Evolutionary conservation across 2,329 filamentous ascomycete species (phyloP).

Genomic region (Fusarium coicis): DNA sequence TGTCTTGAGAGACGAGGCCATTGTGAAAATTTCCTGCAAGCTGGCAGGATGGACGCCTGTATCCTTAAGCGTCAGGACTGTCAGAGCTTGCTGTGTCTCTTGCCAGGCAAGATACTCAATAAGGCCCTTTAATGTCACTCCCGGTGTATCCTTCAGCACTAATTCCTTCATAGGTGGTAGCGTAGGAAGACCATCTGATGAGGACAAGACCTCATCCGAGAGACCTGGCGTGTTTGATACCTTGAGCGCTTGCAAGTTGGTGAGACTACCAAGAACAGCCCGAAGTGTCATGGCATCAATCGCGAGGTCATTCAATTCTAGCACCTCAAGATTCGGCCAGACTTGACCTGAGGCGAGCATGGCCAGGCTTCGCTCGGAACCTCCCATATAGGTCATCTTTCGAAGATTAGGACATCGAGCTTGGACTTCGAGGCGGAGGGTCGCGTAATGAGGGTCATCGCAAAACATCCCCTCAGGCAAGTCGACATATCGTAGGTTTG

Average conservation of each 20-base stretch:
- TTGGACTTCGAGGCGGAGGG: slow-evolving; percentile 85
- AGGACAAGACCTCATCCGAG: slow-evolving; percentile 79
- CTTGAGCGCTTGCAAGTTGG: slow-evolving; percentile 77
- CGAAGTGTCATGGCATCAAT: slow-evolving; percentile 78
- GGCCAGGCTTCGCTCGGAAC: slow-evolving; percentile 82
- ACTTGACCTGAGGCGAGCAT: slow-evolving; percentile 71
- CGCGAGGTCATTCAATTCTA: slow-evolving; percentile 75
- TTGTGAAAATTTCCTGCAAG: slow-evolving; percentile 69
- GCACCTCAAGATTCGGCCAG: slow-evolving; percentile 77
- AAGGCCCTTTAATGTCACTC: slow-evolving; percentile 78
- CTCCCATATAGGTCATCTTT: slow-evolving; percentile 87
- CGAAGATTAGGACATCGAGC: slow-evolving; percentile 83
- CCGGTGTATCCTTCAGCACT: slow-evolving; percentile 75
- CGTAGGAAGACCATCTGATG: slow-evolving; percentile 72
- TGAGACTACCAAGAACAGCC: slow-evolving; percentile 74
- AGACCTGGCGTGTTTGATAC: slow-evolving; percentile 76
- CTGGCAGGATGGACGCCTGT: slow-evolving; percentile 75
- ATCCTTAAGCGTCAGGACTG: slow-evolving; percentile 74
- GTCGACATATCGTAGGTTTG: slow-evolving; percentile 89
- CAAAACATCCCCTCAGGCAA: slow-evolving; percentile 88
- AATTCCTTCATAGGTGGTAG: slow-evolving; percentile 82
- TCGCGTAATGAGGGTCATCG: slow-evolving; percentile 79
- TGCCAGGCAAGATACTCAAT: slow-evolving; percentile 72
- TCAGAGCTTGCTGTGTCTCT: slow-evolving; percentile 69
- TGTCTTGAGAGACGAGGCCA: slow-evolving; percentile 67